These are phyloP conservation scores for Petrea volubilis DNA, from an alignment of 257 asterid genomes.

Conservation along the genomic window DNA sequence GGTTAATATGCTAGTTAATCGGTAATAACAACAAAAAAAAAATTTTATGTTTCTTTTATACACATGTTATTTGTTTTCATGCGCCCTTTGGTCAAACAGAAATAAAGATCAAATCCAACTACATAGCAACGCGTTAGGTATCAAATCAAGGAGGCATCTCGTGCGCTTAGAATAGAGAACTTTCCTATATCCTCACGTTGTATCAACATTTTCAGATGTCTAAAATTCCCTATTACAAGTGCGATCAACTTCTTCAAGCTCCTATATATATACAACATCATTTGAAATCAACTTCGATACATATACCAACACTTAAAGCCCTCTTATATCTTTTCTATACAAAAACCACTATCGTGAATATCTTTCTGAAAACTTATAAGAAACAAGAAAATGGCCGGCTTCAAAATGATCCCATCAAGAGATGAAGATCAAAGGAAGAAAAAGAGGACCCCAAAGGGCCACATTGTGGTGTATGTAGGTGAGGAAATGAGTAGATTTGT, in stretches of 20 bases:
- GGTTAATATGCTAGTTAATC: too few species aligned
- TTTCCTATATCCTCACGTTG: conserved; percentile 26
- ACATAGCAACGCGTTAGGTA: background rate
- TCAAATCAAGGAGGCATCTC: background rate
- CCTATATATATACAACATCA: background rate
- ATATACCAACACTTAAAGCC: background rate
- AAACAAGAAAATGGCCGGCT: conserved; percentile 20
- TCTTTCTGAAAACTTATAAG: background rate
- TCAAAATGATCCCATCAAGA: background rate
- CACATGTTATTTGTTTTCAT: too few species aligned
- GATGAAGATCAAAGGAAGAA: background rate
- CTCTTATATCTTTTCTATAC: background rate
- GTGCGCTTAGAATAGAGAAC: background rate
- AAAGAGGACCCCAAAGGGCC: conserved; percentile 58
- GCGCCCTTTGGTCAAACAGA: too few species aligned
- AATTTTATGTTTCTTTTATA: too few species aligned
- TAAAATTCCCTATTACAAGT: background rate
- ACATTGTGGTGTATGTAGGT: conserved; percentile 70
- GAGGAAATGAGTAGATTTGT: conserved; percentile 45
- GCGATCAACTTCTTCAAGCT: background rate
- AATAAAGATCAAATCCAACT: too few species aligned
- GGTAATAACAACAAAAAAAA: too few species aligned
- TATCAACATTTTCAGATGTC: conserved; percentile 30
- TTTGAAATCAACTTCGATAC: background rate
- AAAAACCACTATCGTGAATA: background rate